Base-by-base conservation (phyloP, 257 asterid genomes). In the Osmanthus fragrans region DNA sequence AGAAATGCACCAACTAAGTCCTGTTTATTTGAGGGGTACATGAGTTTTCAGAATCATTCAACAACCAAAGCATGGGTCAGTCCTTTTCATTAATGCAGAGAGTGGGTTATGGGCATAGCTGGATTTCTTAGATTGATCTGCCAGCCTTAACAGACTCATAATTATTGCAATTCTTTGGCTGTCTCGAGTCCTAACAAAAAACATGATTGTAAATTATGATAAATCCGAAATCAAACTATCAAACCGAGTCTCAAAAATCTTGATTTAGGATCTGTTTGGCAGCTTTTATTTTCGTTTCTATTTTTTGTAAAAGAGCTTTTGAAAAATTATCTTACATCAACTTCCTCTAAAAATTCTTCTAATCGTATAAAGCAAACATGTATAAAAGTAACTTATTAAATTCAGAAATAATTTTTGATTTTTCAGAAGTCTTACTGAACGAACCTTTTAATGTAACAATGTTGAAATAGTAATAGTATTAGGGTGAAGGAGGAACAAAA, bases 61-160 rank as follows among this genome's bases (percentile, higher is more conserved):
- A 89, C 86, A 45, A 83, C 87, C 89, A 67, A 77, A 76, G 85
- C 66, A 76, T 83, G 88, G 89, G 85, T 75, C 78, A 63, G 87
- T 71, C 82, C 76, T 73, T 73, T 82, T 71, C 87, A 83, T 86
- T 81, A 79, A 82, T 80, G 73, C 29, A 70, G 80, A 79, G 80
- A 75, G 85, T 83, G 85, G 82, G 89, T 78, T 64, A 81, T 79
- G 81, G 81, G 79, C 13, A 39, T 76, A 80, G 87, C 87, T 77
- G 85, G 80, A 80, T 76, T 72, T 73, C 69, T 27, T 2, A 15
- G 65, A 65, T 71, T 73, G 69, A 49, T 80, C 49, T 42, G 49
- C 16, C 49, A 12, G 16, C 49, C 49, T 80, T 80, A 32, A 45
- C 77, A 33, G 37, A 30, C n/a, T 25, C 49, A 60, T 76, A 79